These are phyloP conservation scores for Artemisia annua DNA, from an alignment of 129 eudicot genomes.

Conservation along the genomic window DNA sequence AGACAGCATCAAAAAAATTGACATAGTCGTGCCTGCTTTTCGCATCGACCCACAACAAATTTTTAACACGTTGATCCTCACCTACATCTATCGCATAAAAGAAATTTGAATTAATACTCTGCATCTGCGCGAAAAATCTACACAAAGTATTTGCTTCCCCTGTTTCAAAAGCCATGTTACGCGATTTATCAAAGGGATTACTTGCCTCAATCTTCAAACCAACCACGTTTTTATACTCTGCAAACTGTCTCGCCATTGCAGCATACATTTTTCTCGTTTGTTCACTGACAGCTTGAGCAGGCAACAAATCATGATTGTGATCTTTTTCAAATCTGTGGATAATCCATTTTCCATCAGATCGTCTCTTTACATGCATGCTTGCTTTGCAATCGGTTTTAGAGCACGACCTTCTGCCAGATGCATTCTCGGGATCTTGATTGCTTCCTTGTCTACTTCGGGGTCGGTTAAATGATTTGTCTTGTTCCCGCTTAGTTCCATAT, in stretches of 20 bases:
- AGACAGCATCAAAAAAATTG: slow-evolving; percentile 72
- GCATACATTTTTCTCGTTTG: slow-evolving; percentile 87
- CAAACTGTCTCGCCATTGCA: slow-evolving; percentile 95
- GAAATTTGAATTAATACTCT: slow-evolving; percentile 80
- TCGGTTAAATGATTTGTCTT: slow-evolving; percentile 63
- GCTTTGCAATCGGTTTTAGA: slow-evolving; percentile 95
- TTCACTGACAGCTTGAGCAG: slow-evolving; percentile 96
- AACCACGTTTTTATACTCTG: slow-evolving; percentile 86
- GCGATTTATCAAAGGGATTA: slow-evolving; percentile 58
- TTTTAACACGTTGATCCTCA: slow-evolving; percentile 76
- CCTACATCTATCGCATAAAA: slow-evolving; percentile 84
- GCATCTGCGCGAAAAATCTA: slow-evolving; percentile 68
- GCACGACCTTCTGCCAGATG: slow-evolving; percentile 79
- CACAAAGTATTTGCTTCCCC: slow-evolving; percentile 65
- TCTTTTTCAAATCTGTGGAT: slow-evolving; percentile 82
- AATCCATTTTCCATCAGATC: slow-evolving; percentile 90
- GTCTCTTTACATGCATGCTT: slow-evolving; percentile 70
- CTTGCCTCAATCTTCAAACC: slow-evolving; percentile 64
- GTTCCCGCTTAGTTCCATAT: slow-evolving; percentile 94
- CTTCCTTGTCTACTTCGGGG: slow-evolving; percentile 72
- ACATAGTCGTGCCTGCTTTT: slow-evolving; percentile 79
- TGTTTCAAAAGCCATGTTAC: slow-evolving; percentile 56
- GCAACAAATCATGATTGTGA: slow-evolving; percentile 91
- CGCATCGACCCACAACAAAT: slow-evolving; percentile 82
- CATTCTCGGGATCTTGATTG: slow-evolving; percentile 82